Base-by-base conservation (phyloP, 208 protist species). In the Trypanosoma vivax region DNA sequence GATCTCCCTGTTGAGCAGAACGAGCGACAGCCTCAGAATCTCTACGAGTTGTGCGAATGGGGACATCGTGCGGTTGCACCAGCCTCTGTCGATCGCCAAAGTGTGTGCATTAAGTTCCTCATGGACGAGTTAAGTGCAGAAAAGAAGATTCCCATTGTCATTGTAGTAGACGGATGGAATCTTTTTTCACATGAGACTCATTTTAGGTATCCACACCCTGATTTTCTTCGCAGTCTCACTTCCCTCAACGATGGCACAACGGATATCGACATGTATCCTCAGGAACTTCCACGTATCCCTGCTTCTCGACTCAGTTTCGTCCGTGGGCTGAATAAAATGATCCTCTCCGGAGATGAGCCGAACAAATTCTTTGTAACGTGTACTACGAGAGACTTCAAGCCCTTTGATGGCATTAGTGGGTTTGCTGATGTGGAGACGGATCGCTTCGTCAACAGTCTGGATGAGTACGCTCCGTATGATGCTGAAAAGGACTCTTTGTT, bases 321-420 rank as follows among this genome's bases (percentile, higher is more conserved):
- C 34, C 83, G 89, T 27, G 83, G 83, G 1, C 65, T 96, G 21
- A 96, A 94, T 70, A 76, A 83, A 38, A 83, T 96, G 54, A 78
- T 96, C 47, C 58, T 96, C 5, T 79, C 80, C 6, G 65, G 42
- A 4, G 60, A 78, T 33, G 73, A 95, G 27, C 67, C 85, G 4
- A 96, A 96, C 64, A 92, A 96, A 59, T 89, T 91, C 37, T 91
- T 96, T 49, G 79, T 96, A 48, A 88, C 81, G 2, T 89, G 83
- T 50, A 96, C 89, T 2, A 92, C 85, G 10, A 69, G 89, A 33
- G 85, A 92, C 56, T 93, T 96, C 62, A 95, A 88, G 46, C 78
- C 79, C 16, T 94, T 92, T 58, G 84, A 92, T 67, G 84, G 84
- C 28, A 67, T 92, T 51, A 90, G 78, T 46, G 88, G 84, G 31